These are phyloP conservation scores for Metschnikowia santaceciliae DNA, from an alignment of 805 yeast species.

Conservation along the genomic window DNA sequence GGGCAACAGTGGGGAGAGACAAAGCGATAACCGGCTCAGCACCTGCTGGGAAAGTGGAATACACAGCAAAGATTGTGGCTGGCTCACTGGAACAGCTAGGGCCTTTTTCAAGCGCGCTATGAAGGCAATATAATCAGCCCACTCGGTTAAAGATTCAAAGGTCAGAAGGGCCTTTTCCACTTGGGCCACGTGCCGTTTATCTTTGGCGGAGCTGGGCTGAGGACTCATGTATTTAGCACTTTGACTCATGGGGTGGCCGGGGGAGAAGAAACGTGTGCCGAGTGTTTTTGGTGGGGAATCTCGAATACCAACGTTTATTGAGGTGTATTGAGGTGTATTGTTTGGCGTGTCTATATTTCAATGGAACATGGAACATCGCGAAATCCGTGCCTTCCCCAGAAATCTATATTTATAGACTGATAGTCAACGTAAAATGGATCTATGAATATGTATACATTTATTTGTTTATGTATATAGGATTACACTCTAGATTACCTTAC, in stretches of 20 bases:
- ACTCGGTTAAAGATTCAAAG: conserved; percentile 83
- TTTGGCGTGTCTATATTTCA: background rate
- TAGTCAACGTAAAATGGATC: too few species aligned
- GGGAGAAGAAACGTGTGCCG: background rate
- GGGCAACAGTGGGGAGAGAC: conserved; percentile 78
- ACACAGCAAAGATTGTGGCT: conserved; percentile 34
- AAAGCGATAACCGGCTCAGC: conserved; percentile 68
- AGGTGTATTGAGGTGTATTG: background rate
- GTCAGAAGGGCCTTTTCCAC: conserved; percentile 68
- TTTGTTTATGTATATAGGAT: too few species aligned
- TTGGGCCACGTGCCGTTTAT: conserved; percentile 61
- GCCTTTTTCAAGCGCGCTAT: conserved; percentile 76
- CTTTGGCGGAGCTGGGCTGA: conserved; percentile 40
- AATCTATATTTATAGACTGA: background rate
- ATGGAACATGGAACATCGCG: background rate
- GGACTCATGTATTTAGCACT: background rate
- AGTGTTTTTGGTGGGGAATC: background rate
- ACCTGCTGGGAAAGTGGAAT: conserved; percentile 68
- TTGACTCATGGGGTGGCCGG: background rate
- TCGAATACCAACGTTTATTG: too few species aligned
- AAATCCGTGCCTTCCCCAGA: conserved; percentile 4
- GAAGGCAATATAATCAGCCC: conserved; percentile 98
- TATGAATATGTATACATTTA: too few species aligned
- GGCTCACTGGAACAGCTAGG: conserved; percentile 35
- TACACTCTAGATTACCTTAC: too few species aligned